Evolutionary conservation across 163 green algal genomes (phyloP).

Genomic region (Prototheca wickerhamii): DNA sequence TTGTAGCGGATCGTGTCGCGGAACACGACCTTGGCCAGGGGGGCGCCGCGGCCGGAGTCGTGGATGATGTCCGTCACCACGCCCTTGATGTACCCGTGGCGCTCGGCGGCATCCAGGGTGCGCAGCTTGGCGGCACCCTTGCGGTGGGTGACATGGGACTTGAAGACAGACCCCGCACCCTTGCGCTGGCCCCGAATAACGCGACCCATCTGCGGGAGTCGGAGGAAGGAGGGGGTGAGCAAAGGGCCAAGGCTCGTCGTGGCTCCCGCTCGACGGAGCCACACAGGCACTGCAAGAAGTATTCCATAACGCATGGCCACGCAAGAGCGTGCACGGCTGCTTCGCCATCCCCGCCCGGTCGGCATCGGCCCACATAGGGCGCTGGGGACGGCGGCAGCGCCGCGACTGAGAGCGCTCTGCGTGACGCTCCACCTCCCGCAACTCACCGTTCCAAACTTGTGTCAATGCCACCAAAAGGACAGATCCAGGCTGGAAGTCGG

Average conservation of each 20-base stretch:
- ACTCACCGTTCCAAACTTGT: too few species aligned
- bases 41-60: constrained; percentile 90
- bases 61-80: constrained; percentile 96
- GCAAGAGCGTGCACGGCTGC: too few species aligned
- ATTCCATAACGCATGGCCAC: constrained; percentile 1
- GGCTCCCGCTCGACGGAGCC: background rate
- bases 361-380: too few species aligned
- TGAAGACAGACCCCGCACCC: constrained; percentile 93
- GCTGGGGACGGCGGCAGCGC: too few species aligned
- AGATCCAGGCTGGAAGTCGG: too few species aligned
- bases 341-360: too few species aligned
- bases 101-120: constrained; percentile 84
- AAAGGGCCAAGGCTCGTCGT: background rate
- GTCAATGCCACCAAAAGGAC: too few species aligned
- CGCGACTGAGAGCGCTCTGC: too few species aligned
- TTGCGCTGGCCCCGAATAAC: constrained; percentile 98
- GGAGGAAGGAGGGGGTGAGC: background rate
- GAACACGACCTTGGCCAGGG: constrained; percentile 95
- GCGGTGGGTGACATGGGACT: constrained; percentile 87
- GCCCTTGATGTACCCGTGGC: constrained; percentile 97
- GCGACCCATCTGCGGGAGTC: constrained; percentile 77
- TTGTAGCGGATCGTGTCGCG: constrained; percentile 84
- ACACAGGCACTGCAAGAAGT: background rate
- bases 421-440: too few species aligned
- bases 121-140: constrained; percentile 89